A percentile compares a stretch with the other conserved stretches of the same genome.
phyloP scores from a whole-genome alignment of 495 filamentous ascomycete genomes.

The Lentithecium fluviatile region DNA sequence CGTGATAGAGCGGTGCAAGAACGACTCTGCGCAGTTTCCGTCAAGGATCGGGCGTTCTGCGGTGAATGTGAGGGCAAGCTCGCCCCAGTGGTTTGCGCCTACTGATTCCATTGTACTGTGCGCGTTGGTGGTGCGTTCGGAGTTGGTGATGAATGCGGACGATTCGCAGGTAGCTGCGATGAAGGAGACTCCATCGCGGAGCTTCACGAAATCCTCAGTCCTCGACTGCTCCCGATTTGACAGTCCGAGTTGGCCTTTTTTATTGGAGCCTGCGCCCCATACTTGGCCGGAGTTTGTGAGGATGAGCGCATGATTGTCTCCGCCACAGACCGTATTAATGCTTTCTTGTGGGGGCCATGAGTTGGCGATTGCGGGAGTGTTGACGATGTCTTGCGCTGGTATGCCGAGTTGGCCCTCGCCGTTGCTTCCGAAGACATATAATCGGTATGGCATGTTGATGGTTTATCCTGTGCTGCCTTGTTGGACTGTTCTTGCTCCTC shows the following conservation, averaged over 20 bases:
- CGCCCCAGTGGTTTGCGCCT: background rate
- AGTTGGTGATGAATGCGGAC: conserved; percentile 60
- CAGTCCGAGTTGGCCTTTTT: conserved; percentile 2
- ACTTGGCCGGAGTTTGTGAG: background rate
- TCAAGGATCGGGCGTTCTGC: too few species aligned
- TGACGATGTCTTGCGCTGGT: conserved; percentile 35
- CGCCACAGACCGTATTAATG: conserved; percentile 1
- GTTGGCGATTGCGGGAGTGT: conserved; percentile 26
- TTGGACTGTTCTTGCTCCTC: too few species aligned
- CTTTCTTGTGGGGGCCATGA: background rate
- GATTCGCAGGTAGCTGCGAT: conserved; percentile 40
- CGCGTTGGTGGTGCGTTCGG: background rate
- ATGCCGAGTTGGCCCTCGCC: conserved; percentile 83
- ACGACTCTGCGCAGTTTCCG: too few species aligned
- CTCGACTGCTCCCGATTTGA: background rate
- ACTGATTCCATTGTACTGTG: background rate
- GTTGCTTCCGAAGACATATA: conserved; percentile 91
- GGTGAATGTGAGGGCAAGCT: background rate
- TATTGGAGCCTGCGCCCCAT: conserved; percentile 15
- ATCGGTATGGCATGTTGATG: conserved; percentile 10
- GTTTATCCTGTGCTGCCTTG: background rate
- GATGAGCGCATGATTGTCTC: conserved; percentile 23
- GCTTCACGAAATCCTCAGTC: background rate
- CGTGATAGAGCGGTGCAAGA: conserved; percentile 44
- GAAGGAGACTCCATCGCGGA: conserved; percentile 1